Evolutionary conservation across 176 grass and related monocot genomes (phyloP), one percentile per base, ranked within the genome.

Genomic region (Hordeum marinum): DNA sequence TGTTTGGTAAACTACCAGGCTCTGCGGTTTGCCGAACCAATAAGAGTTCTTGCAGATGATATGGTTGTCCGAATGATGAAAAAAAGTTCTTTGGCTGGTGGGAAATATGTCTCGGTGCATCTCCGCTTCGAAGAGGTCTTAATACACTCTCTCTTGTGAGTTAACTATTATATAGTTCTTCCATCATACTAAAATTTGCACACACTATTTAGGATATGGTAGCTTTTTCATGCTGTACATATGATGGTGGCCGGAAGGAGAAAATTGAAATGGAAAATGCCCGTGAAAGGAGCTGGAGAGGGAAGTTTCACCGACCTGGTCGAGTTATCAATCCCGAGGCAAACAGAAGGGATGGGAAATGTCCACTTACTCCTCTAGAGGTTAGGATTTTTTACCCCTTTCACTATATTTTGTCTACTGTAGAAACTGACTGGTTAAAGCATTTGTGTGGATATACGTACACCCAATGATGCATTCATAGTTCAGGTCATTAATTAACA

Each of bases 191-290:
- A 81, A 86, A 45, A 77, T 62, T 88, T 23, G 7, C 88, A 65
- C 35, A 63, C 54, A 35, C 24, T 89, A 32, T 76, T 18, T 78
- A 98, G 96, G 96, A 98, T 88, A 98, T 98, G 96, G 91, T 98
- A 88, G 96, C 96, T 21, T 98, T 98, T 94, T 98, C 96, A 68
- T 98, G 96, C 65, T 98, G 96, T 88, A 95, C 88, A 45, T 98
- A 95, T 87, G 93, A 98, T 80, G 96, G 96, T 80, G 96, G 96
- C 46, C 74, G 15, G 85, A 81, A 90, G 81, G 96, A 98, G 86
- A 87, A 90, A 86, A 59, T 20, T 60, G 93, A 98, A 89, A 95
- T 98, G 96, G 91, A 98, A 80, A 94, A 74, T 87, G 91, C 82
- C 39, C 93, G 93, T 72, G 96, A 98, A 91, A 94, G 86, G 78